Conservation (phyloP, 257 asterid species). For the Vinca minor region DNA sequence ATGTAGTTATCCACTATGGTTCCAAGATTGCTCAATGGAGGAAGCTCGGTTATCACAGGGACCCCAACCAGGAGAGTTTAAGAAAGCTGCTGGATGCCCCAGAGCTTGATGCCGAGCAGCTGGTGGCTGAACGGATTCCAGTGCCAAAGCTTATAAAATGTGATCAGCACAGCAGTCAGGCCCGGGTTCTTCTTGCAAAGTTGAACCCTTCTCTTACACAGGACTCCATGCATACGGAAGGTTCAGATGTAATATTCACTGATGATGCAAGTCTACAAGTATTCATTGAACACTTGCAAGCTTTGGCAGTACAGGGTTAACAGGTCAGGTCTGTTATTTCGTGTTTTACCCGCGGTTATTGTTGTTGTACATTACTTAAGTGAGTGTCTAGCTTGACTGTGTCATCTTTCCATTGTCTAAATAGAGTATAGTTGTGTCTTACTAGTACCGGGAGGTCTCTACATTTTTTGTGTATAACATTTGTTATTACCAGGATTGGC, state of each 20-base stretch:
- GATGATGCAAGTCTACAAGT: slow-evolving; percentile 84
- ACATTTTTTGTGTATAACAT: neutral
- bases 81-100: slow-evolving; percentile 78
- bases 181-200: slow-evolving; percentile 85
- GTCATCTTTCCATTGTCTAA: too few species aligned
- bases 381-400: too few species aligned
- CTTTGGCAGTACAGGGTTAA: slow-evolving; percentile 84
- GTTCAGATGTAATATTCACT: slow-evolving; percentile 64
- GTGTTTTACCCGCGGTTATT: neutral
- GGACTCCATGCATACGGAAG: slow-evolving; percentile 41
- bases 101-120: slow-evolving; percentile 63
- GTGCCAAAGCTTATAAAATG: slow-evolving; percentile 79
- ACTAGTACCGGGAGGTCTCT: too few species aligned
- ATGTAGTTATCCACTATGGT: slow-evolving; percentile 81
- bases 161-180: slow-evolving; percentile 94
- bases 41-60: slow-evolving; percentile 67
- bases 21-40: slow-evolving; percentile 87
- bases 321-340: slow-evolving; percentile 10
- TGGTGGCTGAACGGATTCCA: slow-evolving; percentile 68
- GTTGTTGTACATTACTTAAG: slow-evolving; percentile 17
- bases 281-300: slow-evolving; percentile 74
- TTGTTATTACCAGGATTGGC: neutral
- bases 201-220: slow-evolving; percentile 86
- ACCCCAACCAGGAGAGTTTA: slow-evolving; percentile 67
- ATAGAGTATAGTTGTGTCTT: too few species aligned